These are phyloP conservation scores for Apocynum venetum DNA, from an alignment of 257 asterid species.

Conservation along the genomic window DNA sequence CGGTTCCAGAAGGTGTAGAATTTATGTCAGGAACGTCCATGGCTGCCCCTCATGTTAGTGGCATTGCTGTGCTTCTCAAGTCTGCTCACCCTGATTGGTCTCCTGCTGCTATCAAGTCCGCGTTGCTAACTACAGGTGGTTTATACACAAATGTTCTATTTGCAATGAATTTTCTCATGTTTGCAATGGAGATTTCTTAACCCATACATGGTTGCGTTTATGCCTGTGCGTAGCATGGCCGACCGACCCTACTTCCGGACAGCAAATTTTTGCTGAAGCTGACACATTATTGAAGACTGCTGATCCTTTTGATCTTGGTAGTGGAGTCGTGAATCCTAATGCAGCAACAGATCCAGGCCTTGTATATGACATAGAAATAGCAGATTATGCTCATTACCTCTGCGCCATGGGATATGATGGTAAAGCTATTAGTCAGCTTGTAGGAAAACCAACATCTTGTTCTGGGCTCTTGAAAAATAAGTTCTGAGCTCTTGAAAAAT, in stretches of 20 bases:
- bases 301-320: constrained; percentile 28
- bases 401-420: background rate
- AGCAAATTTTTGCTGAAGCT: constrained; percentile 23
- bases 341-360: constrained; percentile 6
- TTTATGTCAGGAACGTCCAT: constrained; percentile 24
- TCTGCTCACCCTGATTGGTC: constrained; percentile 23
- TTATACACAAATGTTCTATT: too few species aligned
- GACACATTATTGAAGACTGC: constrained; percentile 11
- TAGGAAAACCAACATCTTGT: background rate
- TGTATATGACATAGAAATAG: background rate
- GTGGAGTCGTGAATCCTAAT: constrained; percentile 28
- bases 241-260: constrained; percentile 3
- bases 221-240: constrained; percentile 15
- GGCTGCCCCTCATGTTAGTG: constrained; percentile 26
- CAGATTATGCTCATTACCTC: background rate
- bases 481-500: background rate
- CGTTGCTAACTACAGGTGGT: constrained; percentile 26
- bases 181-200: too few species aligned
- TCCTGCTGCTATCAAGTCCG: constrained; percentile 29
- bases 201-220: background rate
- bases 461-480: background rate
- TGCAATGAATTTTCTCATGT: background rate
- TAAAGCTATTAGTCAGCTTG: background rate
- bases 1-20: background rate
- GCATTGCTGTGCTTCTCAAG: constrained; percentile 23